phyloP scores from a whole-genome alignment of 106 monocot species.

The Dactylorhiza incarnata region DNA sequence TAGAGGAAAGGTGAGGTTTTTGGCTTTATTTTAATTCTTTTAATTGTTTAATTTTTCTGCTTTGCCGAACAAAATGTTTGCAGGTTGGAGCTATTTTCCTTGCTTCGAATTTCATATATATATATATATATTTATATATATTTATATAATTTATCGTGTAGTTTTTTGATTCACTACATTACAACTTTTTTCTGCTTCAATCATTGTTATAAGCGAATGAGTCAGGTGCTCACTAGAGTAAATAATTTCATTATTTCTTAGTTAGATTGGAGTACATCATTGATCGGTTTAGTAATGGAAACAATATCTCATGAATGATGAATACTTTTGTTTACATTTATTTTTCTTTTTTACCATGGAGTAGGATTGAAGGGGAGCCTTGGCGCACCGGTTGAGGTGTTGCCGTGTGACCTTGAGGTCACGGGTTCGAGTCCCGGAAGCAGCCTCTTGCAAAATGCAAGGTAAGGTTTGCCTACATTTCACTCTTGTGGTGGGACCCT shows the following conservation, averaged over 20 bases:
- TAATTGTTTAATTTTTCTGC: background rate
- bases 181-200: background rate
- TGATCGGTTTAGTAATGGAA: background rate
- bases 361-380: no score
- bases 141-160: no score
- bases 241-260: background rate
- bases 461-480: no score
- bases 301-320: background rate
- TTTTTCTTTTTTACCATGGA: background rate
- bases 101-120: background rate
- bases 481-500: no score
- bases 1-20: slow-evolving; percentile 59
- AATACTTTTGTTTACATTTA: background rate
- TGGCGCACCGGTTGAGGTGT: no score
- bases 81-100: background rate
- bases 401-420: no score
- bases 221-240: background rate
- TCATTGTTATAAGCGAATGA: background rate
- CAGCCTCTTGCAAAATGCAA: no score
- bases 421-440: no score
- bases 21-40: background rate
- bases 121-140: no score
- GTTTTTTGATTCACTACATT: background rate
- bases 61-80: background rate
- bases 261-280: background rate